phyloP scores from a whole-genome alignment of 2,329 filamentous ascomycete species.

The Cryphonectria naterciae region DNA sequence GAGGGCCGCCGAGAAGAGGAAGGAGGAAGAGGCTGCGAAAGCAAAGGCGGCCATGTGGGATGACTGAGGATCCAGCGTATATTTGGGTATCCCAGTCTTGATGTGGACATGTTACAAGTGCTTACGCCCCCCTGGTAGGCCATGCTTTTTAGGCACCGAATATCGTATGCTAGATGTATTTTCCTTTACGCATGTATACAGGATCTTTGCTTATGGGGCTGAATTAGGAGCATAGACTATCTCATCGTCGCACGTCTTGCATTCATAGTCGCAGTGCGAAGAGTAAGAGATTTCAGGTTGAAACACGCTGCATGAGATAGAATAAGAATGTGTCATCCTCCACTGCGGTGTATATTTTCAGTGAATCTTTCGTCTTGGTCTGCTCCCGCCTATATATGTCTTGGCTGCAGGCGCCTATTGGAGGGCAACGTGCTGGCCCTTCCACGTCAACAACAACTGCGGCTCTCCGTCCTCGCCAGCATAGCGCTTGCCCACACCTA shows the following conservation, averaged over 20 bases:
- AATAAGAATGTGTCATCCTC: not conserved
- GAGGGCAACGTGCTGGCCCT: constrained; percentile 46
- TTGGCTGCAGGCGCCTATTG: constrained; percentile 14
- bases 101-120: not conserved
- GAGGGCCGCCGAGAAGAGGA: constrained; percentile 64
- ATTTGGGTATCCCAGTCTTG: not conserved
- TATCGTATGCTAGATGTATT: not conserved
- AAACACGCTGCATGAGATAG: not conserved
- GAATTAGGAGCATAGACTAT: not conserved
- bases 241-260: not conserved
- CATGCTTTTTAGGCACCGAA: not conserved
- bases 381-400: no score
- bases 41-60: constrained; percentile 90
- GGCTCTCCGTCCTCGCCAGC: constrained; percentile 38
- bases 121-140: not conserved
- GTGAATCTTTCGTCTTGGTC: not conserved
- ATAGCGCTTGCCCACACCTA: constrained; percentile 56
- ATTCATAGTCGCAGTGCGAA: not conserved
- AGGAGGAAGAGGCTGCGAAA: constrained; percentile 68
- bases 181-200: not conserved
- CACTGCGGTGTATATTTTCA: not conserved
- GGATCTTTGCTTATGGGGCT: no score
- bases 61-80: constrained; percentile 50
- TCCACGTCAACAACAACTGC: constrained; percentile 56
- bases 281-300: not conserved